These are phyloP conservation scores for Rhizoctonia solani DNA, from an alignment of 1,284 basidiomycete species.

Conservation along the genomic window DNA sequence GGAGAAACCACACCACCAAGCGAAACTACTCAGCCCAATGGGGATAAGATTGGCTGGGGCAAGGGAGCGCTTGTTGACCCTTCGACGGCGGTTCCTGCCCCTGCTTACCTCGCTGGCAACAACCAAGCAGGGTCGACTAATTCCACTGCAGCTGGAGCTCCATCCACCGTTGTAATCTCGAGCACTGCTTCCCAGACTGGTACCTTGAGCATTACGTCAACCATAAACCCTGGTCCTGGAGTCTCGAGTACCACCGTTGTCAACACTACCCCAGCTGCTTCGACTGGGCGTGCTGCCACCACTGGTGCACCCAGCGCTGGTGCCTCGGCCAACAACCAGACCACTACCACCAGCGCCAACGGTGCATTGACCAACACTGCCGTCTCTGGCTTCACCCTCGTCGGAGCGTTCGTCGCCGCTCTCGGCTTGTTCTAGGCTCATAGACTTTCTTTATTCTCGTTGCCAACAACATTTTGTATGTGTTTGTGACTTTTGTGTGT, in stretches of 20 bases:
- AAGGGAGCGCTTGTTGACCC: conserved; percentile 34
- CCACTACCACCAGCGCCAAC: conserved; percentile 10
- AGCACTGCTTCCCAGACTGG: too few relatives aligned
- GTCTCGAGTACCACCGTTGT: too few relatives aligned
- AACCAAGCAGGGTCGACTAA: conserved; percentile 4
- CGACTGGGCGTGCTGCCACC: too few relatives aligned
- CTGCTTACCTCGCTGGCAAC: conserved; percentile 5
- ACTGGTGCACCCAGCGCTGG: too few relatives aligned
- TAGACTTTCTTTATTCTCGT: not conserved
- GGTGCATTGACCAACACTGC: conserved; percentile 3
- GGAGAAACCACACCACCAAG: conserved; percentile 23
- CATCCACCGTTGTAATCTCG: not conserved
- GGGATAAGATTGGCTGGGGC: conserved; percentile 33
- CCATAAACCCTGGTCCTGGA: too few relatives aligned
- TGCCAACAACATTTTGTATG: too few relatives aligned
- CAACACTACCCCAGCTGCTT: too few relatives aligned
- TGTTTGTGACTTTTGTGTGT: too few relatives aligned
- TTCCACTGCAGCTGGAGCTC: not conserved
- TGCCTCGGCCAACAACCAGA: too few relatives aligned
- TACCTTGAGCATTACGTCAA: too few relatives aligned
- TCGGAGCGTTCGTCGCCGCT: conserved; percentile 32
- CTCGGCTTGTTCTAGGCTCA: conserved; percentile 21
- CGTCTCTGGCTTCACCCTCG: conserved; percentile 21
- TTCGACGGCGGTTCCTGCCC: conserved; percentile 13
- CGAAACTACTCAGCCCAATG: conserved; percentile 35